Percentiles rank a stretch among this genome's conserved stretches.
These are phyloP conservation scores for Parietaria judaica DNA, from an alignment of 306 rosid species.

Conservation along the genomic window DNA sequence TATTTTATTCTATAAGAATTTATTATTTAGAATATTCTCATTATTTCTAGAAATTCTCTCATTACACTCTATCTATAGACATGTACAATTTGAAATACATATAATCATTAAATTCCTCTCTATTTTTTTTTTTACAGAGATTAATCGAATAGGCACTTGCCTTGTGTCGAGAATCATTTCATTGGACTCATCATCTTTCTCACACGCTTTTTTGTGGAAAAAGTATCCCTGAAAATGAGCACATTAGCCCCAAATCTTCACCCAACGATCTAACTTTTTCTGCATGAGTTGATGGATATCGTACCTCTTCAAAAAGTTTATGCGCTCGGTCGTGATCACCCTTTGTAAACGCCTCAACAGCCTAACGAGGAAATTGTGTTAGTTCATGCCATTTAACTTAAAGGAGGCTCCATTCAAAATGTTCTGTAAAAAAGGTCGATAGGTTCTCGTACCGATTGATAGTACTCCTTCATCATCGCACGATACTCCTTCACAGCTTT, in stretches of 20 bases:
- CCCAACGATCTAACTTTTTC: slow-evolving; percentile 8
- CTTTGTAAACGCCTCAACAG: slow-evolving; percentile 57
- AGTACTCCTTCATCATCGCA: slow-evolving; percentile 55
- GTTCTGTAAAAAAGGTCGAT: background rate
- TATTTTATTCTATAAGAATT: background rate
- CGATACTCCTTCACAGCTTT: slow-evolving; percentile 69
- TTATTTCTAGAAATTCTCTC: background rate
- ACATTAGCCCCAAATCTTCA: slow-evolving; percentile 4
- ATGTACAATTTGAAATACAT: too few relatives aligned
- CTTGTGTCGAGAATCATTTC: slow-evolving; percentile 49
- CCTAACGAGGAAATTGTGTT: slow-evolving; percentile 41
- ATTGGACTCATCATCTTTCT: slow-evolving; percentile 70
- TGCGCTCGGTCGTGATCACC: slow-evolving; percentile 47
- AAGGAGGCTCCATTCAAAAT: background rate
- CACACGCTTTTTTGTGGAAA: slow-evolving; percentile 42
- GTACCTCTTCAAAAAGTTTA: slow-evolving; percentile 56
- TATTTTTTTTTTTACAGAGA: background rate
- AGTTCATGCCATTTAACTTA: slow-evolving; percentile 12
- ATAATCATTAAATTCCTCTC: too few relatives aligned
- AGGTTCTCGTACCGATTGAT: slow-evolving; percentile 55
- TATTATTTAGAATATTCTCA: background rate
- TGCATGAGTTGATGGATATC: background rate
- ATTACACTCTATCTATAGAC: background rate
- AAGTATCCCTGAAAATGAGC: slow-evolving; percentile 49
- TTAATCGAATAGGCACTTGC: slow-evolving; percentile 24